These are phyloP conservation scores for Cyclotella atomus DNA, from an alignment of 108 stramenopile genomes.

Conservation along the genomic window DNA sequence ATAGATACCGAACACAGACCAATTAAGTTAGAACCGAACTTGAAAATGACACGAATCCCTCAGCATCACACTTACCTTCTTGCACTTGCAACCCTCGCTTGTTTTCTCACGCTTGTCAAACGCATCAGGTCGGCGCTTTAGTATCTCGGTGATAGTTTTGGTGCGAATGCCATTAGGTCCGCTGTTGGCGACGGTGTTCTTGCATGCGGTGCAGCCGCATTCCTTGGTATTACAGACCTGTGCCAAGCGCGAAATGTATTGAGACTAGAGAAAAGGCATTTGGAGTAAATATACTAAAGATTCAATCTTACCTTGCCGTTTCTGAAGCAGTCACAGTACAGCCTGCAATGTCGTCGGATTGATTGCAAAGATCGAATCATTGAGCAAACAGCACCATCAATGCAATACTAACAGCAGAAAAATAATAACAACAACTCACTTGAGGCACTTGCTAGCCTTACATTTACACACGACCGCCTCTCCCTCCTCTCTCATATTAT, in stretches of 20 bases:
- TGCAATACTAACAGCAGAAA: not conserved
- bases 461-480: constrained; percentile 36
- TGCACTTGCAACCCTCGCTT: constrained; percentile 61
- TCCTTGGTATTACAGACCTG: constrained; percentile 48
- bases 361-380: not conserved
- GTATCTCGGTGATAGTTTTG: constrained; percentile 51
- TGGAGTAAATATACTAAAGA: not conserved
- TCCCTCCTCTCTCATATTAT: constrained; percentile 26
- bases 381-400: not conserved
- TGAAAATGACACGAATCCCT: too few species aligned
- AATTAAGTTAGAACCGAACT: too few species aligned
- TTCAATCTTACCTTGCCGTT: constrained; percentile 28
- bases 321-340: constrained; percentile 81
- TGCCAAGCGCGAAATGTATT: not conserved
- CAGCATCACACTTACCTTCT: constrained; percentile 63
- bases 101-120: constrained; percentile 55
- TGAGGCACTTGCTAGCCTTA: constrained; percentile 40
- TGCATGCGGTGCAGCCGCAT: constrained; percentile 64
- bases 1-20: too few species aligned
- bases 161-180: constrained; percentile 49
- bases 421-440: constrained; percentile 1
- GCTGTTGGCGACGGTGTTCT: constrained; percentile 46
- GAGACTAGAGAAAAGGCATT: not conserved
- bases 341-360: constrained; percentile 15
- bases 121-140: constrained; percentile 59